These are phyloP conservation scores for Gorgonomyces haynaldii DNA, from an alignment of 192 early-diverging fungal genomes.

Conservation along the genomic window DNA sequence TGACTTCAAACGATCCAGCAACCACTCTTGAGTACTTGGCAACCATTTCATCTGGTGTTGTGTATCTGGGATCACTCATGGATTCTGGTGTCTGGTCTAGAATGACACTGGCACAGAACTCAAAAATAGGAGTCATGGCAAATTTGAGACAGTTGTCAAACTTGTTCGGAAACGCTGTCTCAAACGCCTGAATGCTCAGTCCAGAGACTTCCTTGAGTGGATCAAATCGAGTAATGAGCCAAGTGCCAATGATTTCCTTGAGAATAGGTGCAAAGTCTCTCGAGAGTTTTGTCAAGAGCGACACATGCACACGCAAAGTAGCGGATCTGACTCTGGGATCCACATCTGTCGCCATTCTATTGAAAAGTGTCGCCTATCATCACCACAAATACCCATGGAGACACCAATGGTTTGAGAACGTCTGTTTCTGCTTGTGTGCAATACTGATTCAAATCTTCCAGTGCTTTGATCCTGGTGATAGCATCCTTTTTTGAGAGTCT, in stretches of 20 bases:
- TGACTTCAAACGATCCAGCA: conserved; percentile 42
- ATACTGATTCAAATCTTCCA: conserved; percentile 70
- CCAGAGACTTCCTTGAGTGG: conserved; percentile 62
- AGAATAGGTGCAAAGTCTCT: conserved; percentile 71
- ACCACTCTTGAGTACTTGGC: conserved; percentile 59
- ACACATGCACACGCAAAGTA: conserved; percentile 53
- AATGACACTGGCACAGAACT: conserved; percentile 55
- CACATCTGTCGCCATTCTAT: conserved; percentile 57
- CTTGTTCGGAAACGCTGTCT: conserved; percentile 77
- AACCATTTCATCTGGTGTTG: conserved; percentile 61
- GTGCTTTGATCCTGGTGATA: conserved; percentile 73
- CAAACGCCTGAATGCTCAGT: conserved; percentile 49
- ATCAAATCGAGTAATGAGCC: conserved; percentile 78
- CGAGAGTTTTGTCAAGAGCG: conserved; percentile 50
- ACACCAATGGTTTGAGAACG: background rate
- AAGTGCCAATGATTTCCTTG: conserved; percentile 70
- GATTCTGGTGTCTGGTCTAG: conserved; percentile 69
- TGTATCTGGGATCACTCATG: conserved; percentile 51
- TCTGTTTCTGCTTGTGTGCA: conserved; percentile 17
- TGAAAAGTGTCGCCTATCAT: conserved; percentile 51
- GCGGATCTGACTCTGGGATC: conserved; percentile 73
- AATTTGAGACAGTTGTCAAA: conserved; percentile 61
- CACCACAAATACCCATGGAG: background rate
- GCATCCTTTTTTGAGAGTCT: conserved; percentile 78
- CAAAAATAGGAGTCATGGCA: conserved; percentile 62